phyloP scores from a whole-genome alignment of 2,329 filamentous ascomycete species.

The Alternaria sp. region DNA sequence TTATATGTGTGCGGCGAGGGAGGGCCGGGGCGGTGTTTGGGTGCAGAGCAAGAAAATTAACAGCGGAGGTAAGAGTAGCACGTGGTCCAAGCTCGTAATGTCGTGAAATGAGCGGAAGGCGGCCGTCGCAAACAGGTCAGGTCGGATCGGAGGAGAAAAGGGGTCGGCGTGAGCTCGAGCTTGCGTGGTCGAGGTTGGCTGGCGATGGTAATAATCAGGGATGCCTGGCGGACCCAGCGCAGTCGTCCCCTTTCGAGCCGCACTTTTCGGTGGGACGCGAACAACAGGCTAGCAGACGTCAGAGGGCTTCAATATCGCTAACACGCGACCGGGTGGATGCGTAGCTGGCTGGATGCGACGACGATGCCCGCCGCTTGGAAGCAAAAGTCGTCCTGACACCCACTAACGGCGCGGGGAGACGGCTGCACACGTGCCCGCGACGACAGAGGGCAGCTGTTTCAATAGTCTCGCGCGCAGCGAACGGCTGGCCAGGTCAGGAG shows the following conservation, averaged over 20 bases:
- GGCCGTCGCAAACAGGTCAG: constrained; percentile 11
- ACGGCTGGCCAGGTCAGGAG: background rate
- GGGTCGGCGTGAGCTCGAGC: constrained; percentile 23
- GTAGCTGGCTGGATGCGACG: constrained; percentile 6
- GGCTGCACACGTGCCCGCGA: constrained; percentile 13
- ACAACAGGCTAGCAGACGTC: constrained; percentile 17
- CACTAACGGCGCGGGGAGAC: constrained; percentile 18
- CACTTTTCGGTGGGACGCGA: constrained; percentile 28
- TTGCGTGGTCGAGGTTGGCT: constrained; percentile 28
- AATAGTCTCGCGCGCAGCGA: background rate
- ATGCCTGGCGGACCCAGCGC: constrained; percentile 18
- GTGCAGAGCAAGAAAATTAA: constrained; percentile 29
- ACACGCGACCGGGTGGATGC: constrained; percentile 1
- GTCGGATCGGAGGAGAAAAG: constrained; percentile 15
- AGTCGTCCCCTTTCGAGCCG: constrained; percentile 30
- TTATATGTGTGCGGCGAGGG: constrained; percentile 29
- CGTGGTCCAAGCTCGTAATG: constrained; percentile 19
- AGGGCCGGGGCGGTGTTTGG: constrained; percentile 15
- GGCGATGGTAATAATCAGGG: constrained; percentile 26
- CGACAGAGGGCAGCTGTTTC: background rate
- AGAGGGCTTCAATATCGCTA: constrained; percentile 10
- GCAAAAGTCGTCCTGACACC: constrained; percentile 7
- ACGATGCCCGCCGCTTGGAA: constrained; percentile 8
- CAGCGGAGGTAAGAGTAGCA: constrained; percentile 26
- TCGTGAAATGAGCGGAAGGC: constrained; percentile 23